Base-by-base conservation (phyloP, 139 green algal species). In the Haematococcus sp. region DNA sequence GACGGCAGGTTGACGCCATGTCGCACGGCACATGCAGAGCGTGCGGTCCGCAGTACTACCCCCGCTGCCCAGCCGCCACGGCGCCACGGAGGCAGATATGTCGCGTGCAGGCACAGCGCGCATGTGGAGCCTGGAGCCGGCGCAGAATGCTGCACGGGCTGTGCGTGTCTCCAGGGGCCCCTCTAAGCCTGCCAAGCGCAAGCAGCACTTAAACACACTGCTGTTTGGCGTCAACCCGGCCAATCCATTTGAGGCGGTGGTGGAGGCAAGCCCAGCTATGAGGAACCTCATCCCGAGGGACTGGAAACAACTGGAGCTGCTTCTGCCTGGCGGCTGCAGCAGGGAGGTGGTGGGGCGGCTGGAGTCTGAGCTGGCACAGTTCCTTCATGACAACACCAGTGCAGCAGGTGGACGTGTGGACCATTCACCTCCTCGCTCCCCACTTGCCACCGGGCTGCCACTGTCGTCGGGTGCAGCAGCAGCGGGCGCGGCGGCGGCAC, bases 191-290 rank as follows among this genome's bases (percentile, higher is more conserved):
- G 4, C 70, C 16, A 67, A 77, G 23, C 58, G 56, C 25, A 58
- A 63, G 56, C 34, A 30, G 23, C 35, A 70, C 59, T 19, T 70
- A 2, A 61, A 76, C 30, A 31, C 58, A 9, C 28, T 70, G 11
- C 56, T 54, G 22, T 61, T 70, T 63, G 58, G 71, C 25, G 51
- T 25, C n/a, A 70, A 61, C 56, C 55, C 58, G 0, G 1, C 33
- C 66, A 83, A 79, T 59, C 77, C 77, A 9, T 83, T 67, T 73
- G 77, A 83, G 72, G 59, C 72, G 2, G 44, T 76, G 11, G 43
- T 74, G 17, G 77, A 83, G 5, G 77, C 71, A 0, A 51, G 54
- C 9, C 77, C 77, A 23, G 71, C 77, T 23, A 64, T 58, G 0
- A 71, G 77, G 2, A 68, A 68, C 63, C 16, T 30, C 1, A 4